These are phyloP conservation scores for Taiozyma sp. DNA, from an alignment of 1,139 yeast species.

Conservation along the genomic window DNA sequence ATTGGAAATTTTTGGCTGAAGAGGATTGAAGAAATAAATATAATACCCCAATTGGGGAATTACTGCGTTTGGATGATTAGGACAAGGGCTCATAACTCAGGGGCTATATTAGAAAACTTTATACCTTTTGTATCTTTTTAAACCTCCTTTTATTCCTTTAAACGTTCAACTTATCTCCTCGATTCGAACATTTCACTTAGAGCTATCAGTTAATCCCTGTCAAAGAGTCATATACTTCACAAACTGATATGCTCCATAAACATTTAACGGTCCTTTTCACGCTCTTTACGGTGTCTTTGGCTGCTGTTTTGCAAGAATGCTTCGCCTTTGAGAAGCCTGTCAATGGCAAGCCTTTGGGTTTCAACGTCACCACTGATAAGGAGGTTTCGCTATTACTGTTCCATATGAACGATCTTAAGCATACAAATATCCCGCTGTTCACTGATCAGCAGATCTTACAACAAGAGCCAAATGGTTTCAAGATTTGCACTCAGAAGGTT, in stretches of 20 bases:
- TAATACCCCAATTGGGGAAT: background rate
- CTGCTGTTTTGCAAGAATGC: conserved; percentile 1
- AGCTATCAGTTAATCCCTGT: background rate
- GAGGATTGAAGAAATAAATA: background rate
- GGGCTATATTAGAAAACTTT: no score
- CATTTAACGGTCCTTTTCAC: background rate
- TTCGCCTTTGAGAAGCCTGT: conserved; percentile 1
- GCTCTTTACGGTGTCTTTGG: background rate
- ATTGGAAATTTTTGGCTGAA: background rate
- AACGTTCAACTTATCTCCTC: no score
- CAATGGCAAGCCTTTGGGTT: background rate
- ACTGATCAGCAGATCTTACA: background rate
- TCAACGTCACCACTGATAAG: background rate
- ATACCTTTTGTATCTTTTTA: no score
- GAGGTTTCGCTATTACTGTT: conserved; percentile 2
- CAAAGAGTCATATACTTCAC: background rate
- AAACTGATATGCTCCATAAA: background rate
- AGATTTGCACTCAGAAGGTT: background rate
- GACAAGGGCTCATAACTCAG: background rate
- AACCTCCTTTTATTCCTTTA: background rate
- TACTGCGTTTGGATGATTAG: background rate
- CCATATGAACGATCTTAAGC: background rate
- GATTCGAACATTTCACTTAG: no score
- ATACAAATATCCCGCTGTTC: conserved; percentile 4
- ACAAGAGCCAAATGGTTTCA: conserved; percentile 2